These are phyloP conservation scores for Wickerhamomyces chaumierensis DNA, from an alignment of 805 yeast species.

Conservation along the genomic window DNA sequence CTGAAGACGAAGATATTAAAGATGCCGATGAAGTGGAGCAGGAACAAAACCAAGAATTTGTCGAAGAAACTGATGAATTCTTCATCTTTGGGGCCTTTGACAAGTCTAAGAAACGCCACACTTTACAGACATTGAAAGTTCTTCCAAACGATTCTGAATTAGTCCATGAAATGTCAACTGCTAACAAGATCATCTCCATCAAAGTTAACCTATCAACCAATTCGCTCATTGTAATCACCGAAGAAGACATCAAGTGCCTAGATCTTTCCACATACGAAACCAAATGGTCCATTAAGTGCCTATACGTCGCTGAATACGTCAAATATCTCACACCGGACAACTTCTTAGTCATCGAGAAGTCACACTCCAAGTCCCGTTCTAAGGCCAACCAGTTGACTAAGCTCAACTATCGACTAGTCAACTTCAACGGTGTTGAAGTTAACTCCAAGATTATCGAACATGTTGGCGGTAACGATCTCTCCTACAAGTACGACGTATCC, in stretches of 20 bases:
- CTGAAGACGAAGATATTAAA: not conserved
- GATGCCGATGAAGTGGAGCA: not conserved
- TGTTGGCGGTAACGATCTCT: slow-evolving; percentile 1
- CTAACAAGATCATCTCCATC: slow-evolving; percentile 9
- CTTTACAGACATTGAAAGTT: slow-evolving; percentile 10
- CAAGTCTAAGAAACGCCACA: slow-evolving; percentile 11
- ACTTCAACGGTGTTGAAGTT: slow-evolving; percentile 12
- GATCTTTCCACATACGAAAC: slow-evolving; percentile 2
- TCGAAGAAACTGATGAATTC: slow-evolving; percentile 1
- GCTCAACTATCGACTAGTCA: slow-evolving; percentile 13
- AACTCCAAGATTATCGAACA: slow-evolving; percentile 16
- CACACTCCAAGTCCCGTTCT: slow-evolving; percentile 2
- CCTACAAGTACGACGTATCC: slow-evolving; percentile 9
- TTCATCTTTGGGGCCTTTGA: slow-evolving; percentile 11
- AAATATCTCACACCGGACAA: slow-evolving; percentile 11
- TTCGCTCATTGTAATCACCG: slow-evolving; percentile 7
- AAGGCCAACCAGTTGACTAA: slow-evolving; percentile 1
- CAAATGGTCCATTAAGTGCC: slow-evolving; percentile 8
- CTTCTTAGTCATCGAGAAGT: slow-evolving; percentile 8
- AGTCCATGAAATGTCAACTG: slow-evolving; percentile 7
- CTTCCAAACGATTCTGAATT: slow-evolving; percentile 15
- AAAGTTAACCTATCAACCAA: not conserved
- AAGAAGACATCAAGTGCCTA: slow-evolving; percentile 4
- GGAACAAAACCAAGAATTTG: not conserved
- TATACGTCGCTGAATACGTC: slow-evolving; percentile 10